Conservation (phyloP, 164 flowering plant genomes). For the Malania oleifera region DNA sequence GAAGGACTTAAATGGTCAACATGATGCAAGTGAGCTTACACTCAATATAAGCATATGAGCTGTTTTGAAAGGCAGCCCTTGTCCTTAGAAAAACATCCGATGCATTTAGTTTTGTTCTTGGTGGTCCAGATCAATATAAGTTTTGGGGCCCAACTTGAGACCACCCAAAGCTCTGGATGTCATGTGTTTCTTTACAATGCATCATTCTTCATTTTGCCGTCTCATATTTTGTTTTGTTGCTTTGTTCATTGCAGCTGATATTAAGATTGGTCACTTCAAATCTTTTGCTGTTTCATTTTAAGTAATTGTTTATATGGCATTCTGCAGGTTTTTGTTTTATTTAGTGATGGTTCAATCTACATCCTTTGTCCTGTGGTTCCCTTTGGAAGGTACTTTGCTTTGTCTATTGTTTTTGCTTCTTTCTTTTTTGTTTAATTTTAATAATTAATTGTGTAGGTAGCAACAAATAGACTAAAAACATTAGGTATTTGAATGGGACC, state of each 20-base stretch:
- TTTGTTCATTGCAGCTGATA: neutral
- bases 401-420: conserved; percentile 2
- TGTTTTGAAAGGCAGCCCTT: too few relatives aligned
- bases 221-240: neutral
- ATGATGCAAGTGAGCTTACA: too few relatives aligned
- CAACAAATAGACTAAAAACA: neutral
- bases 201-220: too few relatives aligned
- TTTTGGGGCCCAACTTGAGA: too few relatives aligned
- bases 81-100: too few relatives aligned
- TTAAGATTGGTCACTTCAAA: neutral
- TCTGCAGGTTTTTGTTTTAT: conserved; percentile 76
- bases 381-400: conserved; percentile 70
- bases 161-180: too few relatives aligned
- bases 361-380: conserved; percentile 93
- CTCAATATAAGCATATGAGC: too few relatives aligned
- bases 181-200: too few relatives aligned
- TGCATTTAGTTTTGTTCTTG: too few relatives aligned
- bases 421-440: neutral
- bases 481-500: neutral
- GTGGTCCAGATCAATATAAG: too few relatives aligned
- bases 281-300: neutral
- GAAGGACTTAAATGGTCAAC: too few relatives aligned
- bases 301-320: neutral
- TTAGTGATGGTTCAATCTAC: conserved; percentile 80
- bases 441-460: neutral